Base-by-base conservation (phyloP, 2,329 filamentous ascomycete genomes). In the Chaetoscypha palmicola region DNA sequence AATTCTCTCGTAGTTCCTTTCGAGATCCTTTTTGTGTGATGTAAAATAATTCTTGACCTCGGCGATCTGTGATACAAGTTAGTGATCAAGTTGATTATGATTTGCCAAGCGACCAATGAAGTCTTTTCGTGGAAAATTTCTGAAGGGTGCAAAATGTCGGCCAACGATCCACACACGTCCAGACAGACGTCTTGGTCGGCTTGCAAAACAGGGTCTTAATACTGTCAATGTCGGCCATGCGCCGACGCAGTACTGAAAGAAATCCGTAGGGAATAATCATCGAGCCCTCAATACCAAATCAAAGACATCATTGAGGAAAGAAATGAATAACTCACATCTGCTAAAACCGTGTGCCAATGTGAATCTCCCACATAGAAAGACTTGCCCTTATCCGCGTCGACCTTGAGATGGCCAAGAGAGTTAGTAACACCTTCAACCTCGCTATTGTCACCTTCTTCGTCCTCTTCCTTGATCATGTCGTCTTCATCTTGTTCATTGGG, bases 11-110 rank as follows among this genome's bases (percentile, higher is more conserved):
- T 87, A 80, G 55, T 90, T 89, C 46, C 81, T 81, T 60, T 94
- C 87, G 47, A 91, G 74, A 53, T 96, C 89, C 60, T 92, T 90
- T 63, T 92, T 94, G 66, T 96, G 88, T 26, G 75, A 79, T 14
- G 69, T 67, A 58, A 94, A 97, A 66, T 92, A 96, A 55, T 83
- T 90, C 61, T 91, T 94, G 20, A 98, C 91, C 68, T 98, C 92
- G 8, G 86, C 74, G 51, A 98, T 92, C 75, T 83, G 30, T 31
- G 12, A 10, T 28, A 10, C n/a, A 10, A 32, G 34, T 48, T 38
- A 45, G 41, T 36, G 24, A 35, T 33, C 22, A 4, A n/a, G n/a
- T n/a, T n/a, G n/a, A n/a, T n/a, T n/a, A n/a, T n/a, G n/a, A n/a
- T n/a, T n/a, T n/a, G n/a, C n/a, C n/a, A n/a, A n/a, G n/a, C n/a